Evolutionary conservation across 345 rosid genomes (phyloP).

Genomic region (Heritiera littoralis): DNA sequence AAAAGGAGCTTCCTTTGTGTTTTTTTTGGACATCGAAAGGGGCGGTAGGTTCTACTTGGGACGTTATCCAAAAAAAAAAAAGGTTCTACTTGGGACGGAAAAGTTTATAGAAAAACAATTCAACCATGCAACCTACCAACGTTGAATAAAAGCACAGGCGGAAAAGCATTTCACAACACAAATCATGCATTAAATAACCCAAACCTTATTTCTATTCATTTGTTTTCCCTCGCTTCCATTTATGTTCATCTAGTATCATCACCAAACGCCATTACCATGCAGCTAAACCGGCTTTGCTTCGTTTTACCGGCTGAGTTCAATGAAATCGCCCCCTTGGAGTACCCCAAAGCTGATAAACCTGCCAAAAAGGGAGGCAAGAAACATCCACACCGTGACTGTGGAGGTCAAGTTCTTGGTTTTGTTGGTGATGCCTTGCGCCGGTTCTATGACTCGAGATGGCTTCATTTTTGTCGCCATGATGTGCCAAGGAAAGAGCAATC

Average conservation of each 20-base stretch:
- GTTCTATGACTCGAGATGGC: conserved; percentile 47
- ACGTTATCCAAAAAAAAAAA: too few relatives aligned
- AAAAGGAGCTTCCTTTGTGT: conserved; percentile 14
- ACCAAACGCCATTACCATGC: conserved; percentile 33
- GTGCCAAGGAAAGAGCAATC: conserved; percentile 22
- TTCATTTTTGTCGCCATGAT: conserved; percentile 30
- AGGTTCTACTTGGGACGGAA: conserved; percentile 11
- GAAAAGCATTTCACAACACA: neutral
- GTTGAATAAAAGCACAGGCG: conserved; percentile 36
- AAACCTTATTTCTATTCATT: neutral
- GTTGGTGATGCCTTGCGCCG: conserved; percentile 44
- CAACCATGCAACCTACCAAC: conserved; percentile 44
- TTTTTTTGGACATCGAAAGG: neutral
- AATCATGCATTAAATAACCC: neutral
- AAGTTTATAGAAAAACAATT: conserved; percentile 25
- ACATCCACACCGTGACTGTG: conserved; percentile 45
- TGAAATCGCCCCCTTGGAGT: conserved; percentile 39
- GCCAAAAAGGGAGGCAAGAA: conserved; percentile 27
- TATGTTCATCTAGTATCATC: conserved; percentile 4
- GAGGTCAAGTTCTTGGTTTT: conserved; percentile 41
- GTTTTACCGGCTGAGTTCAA: conserved; percentile 55
- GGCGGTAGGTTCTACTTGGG: conserved; percentile 17
- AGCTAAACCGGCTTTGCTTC: conserved; percentile 60
- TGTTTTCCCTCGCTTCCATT: neutral
- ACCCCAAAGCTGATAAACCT: conserved; percentile 20